Conservation (phyloP, 2,329 filamentous ascomycete genomes). For the Trichoderma citrinoviride region DNA sequence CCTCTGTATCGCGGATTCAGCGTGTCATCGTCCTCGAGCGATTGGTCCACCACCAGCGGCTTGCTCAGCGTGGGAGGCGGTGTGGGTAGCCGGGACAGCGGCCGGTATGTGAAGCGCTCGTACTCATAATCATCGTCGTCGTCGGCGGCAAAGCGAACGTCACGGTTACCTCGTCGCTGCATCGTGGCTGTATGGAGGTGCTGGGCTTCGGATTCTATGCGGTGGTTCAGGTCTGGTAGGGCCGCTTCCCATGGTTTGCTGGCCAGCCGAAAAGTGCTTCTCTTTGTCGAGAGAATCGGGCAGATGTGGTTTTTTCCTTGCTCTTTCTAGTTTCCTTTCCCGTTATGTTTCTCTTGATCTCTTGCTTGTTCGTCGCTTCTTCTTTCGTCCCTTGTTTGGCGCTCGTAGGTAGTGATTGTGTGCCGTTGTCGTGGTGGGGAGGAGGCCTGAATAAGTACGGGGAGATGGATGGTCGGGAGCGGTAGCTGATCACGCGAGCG, state of each 20-base stretch:
- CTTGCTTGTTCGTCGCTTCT: background rate
- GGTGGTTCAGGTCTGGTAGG: background rate
- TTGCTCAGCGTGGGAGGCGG: conserved; percentile 56
- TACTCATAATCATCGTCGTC: conserved; percentile 35
- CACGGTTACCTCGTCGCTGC: conserved; percentile 19
- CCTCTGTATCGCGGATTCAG: conserved; percentile 41
- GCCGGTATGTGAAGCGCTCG: conserved; percentile 61
- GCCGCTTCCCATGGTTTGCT: conserved; percentile 20
- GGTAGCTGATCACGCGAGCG: conserved; percentile 17
- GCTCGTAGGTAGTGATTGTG: background rate
- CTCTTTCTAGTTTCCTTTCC: background rate
- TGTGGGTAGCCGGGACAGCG: conserved; percentile 65
- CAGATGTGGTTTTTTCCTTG: background rate
- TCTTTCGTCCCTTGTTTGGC: background rate
- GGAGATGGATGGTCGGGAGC: background rate
- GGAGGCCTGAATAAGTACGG: background rate
- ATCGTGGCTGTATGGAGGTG: conserved; percentile 5
- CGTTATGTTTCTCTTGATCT: background rate
- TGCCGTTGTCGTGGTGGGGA: background rate
- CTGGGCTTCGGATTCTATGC: conserved; percentile 9
- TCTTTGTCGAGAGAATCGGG: background rate
- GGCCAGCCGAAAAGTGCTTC: background rate
- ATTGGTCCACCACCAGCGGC: conserved; percentile 45
- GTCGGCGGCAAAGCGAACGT: conserved; percentile 21
- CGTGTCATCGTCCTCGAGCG: conserved; percentile 46